Base-by-base conservation (phyloP, 106 monocot genomes). In the Dendrobium chrysotoxum region DNA sequence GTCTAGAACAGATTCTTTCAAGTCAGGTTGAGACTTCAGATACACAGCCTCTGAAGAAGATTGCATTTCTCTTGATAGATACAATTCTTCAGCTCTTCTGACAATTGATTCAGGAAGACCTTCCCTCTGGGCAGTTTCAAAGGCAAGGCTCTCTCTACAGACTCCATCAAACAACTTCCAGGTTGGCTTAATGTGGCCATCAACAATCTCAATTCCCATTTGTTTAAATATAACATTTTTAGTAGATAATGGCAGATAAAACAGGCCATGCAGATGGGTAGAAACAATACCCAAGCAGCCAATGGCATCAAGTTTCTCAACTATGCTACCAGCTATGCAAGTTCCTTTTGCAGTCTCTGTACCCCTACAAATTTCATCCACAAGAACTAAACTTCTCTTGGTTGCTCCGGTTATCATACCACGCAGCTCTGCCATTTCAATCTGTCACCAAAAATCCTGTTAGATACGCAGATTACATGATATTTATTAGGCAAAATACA, bases 331-430 rank as follows among this genome's bases (percentile, higher is more conserved):
- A 64, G 99, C 99, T 79, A 99, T 93, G 82, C 99, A 99, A 54
- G 95, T 99, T 80, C 99, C 99, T 88, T 99, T 99, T 2, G 83
- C 86, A 30, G 99, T 99, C 87, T 99, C 99, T 53, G 99, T 99
- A 72, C 99, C 99, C 77, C 95, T 89, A 68, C 99, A 99, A 40
- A 99, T 95, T 81, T 99, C 99, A 83, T 99, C 99, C 40, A 99
- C 72, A 25, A 99, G 91, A 81, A 99, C 88, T 44, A 99, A 83
- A 81, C 95, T 95, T 78, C 81, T 85, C n/a, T 78, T 77, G 28
- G 85, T 87, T 25, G 88, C 90, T 77, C 88, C 83, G 21, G 65
- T 83, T 45, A 99, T 54, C 18, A 99, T 30, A 10, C 93, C 85
- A 17, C 95, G 89, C 31, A 95, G 83, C 84, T 99, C 99, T 66